Base-by-base conservation (phyloP, 495 filamentous ascomycete species). In the Glonium stellatum region DNA sequence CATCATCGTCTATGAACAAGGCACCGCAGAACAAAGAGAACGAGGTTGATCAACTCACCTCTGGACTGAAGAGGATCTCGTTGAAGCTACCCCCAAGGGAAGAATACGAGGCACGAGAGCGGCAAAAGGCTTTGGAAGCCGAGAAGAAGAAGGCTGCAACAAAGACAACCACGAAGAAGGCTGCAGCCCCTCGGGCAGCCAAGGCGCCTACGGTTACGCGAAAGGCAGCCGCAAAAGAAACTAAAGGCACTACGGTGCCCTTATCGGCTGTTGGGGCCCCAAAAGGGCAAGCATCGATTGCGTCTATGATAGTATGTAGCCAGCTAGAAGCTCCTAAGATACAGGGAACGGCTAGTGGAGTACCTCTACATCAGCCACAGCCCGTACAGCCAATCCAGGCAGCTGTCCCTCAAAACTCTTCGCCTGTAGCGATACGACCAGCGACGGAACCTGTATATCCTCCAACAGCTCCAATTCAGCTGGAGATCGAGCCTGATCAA, bases 11-110 rank as follows among this genome's bases (percentile, higher is more conserved):
- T 48, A 52, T 46, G 21, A 59, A 53, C 31, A 60, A 62, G 18
- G 25, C 59, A 19, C 21, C 54, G 6, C 57, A 61, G 27, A 41
- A 57, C 11, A 65, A 65, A 25, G 64, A 69, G 51, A 78, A 71
- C 39, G 80, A 80, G 44, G 69, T 92, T 21, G 86, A 92, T 52
- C 75, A 72, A 21, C 72, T 93, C 34, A 79, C 87, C 0, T 76
- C 78, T n/a, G 82, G 82, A 12, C 78, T 92, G 70, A 85, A 85
- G 65, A 75, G 72, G 31, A 84, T 95, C 63, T 92, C 86, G 65
- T 76, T 95, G 50, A 88, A 84, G 46, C 76, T 92, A 42, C 77
- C 88, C 0, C 82, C 86, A 0, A 82, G 85, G 23, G 84, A 89
- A 58, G 85, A 89, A 67, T 79, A 85, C 56, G 86, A 87, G 36